Base-by-base conservation (phyloP, 495 filamentous ascomycete genomes). In the Lasiosphaeria miniovina region DNA sequence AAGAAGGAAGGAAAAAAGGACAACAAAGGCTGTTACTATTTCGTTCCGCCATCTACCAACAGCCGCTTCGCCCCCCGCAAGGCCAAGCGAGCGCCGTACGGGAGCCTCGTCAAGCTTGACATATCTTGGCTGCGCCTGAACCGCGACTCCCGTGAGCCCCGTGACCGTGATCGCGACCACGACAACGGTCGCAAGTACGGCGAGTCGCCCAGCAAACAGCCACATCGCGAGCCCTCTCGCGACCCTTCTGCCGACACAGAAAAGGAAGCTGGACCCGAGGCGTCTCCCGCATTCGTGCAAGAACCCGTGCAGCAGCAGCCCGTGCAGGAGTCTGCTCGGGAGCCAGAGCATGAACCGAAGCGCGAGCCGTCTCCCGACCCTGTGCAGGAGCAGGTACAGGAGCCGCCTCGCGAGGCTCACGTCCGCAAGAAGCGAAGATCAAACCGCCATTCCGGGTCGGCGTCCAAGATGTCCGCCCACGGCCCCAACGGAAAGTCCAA, bases 1-100 rank as follows among this genome's bases (percentile, higher is more conserved):
- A 84, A 84, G 65, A 71, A 61, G 49, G 77, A 82, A 41, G 80
- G 75, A 24, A 78, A 77, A 54, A 72, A 67, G 59, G 71, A 73
- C 49, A 72, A 79, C 65, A 77, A 77, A 61, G 80, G 66, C 40
- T 75, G 68, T 36, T 68, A 78, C 57, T 80, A 80, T 70, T 82
- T 82, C 62, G 74, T 75, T 43, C 68, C 70, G 34, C 73, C 67
- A 11, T 59, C 70, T 1, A 70, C 70, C 8, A 66, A 65, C 57
- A 63, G 52, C 52, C 62, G 59, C 57, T 65, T 65, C 43, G 64
- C 68, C 36, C 74, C 72, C n/a, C 74, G 68, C 46, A 68, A 68
- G 50, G 71, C 75, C 1, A 73, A 73, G 64, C 65, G 63, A 35
- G 75, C 77, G 24, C 73, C 77, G 15, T 78, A 79, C 66, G 62